Percentiles rank a stretch among this genome's conserved stretches.
Conservation (phyloP, 441 rosid species). For the Arabidopsis lyrata region DNA sequence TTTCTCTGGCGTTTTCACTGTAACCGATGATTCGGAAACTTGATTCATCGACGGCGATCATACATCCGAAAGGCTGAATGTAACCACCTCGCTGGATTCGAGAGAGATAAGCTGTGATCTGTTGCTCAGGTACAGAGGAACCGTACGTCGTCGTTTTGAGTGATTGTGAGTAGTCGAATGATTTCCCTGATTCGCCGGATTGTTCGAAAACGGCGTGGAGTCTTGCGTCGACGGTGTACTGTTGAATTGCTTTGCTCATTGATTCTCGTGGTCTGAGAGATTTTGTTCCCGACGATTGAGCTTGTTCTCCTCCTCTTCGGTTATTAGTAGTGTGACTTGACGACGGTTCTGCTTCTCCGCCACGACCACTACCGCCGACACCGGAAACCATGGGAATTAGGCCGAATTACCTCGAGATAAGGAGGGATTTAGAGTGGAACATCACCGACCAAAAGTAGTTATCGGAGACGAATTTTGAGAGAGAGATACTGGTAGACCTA, state of each 20-base stretch:
- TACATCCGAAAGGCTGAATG: conserved; percentile 91
- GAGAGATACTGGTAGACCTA: too few species aligned
- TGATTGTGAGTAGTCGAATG: conserved; percentile 88
- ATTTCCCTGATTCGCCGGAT: conserved; percentile 89
- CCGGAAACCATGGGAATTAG: conserved; percentile 18
- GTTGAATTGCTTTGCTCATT: conserved; percentile 87
- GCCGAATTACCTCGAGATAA: not conserved
- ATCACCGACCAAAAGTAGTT: conserved; percentile 16
- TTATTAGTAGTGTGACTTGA: conserved; percentile 12
- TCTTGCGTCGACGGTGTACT: conserved; percentile 96
- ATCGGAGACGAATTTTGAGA: not conserved
- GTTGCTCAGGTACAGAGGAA: conserved; percentile 72
- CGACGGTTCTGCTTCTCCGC: conserved; percentile 8
- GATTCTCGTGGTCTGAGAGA: conserved; percentile 50
- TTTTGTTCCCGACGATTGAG: conserved; percentile 63
- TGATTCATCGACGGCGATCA: conserved; percentile 80
- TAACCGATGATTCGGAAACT: conserved; percentile 68
- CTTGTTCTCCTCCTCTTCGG: conserved; percentile 27
- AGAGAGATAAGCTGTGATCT: conserved; percentile 82
- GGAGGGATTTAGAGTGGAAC: not conserved
- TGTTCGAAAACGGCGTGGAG: conserved; percentile 94
- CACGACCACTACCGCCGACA: not conserved
- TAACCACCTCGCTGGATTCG: conserved; percentile 89
- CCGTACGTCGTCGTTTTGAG: conserved; percentile 62
- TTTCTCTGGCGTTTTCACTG: conserved; percentile 87